phyloP scores from a whole-genome alignment of 2,329 filamentous ascomycete species.

The Aspergillus sp. region DNA sequence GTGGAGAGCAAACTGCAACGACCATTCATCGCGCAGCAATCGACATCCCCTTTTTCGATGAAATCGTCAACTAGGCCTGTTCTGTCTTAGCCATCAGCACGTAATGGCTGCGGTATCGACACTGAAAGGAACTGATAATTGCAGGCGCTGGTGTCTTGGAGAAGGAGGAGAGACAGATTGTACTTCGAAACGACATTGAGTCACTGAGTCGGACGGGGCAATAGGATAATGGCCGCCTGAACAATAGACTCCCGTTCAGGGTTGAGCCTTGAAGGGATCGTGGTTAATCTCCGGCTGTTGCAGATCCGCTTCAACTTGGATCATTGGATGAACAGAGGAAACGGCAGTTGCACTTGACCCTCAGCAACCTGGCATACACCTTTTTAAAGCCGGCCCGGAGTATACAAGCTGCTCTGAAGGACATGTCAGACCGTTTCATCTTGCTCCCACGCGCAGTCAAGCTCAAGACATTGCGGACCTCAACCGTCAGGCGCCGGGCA shows the following conservation, averaged over 20 bases:
- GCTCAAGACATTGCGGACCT: background rate
- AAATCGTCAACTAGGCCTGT: conserved; percentile 6
- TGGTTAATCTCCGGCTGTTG: conserved; percentile 21
- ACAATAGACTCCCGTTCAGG: background rate
- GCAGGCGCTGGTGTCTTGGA: background rate
- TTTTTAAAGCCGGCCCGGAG: background rate
- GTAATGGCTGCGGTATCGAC: background rate
- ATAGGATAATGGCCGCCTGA: background rate
- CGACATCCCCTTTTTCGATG: conserved; percentile 21
- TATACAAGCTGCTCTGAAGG: background rate
- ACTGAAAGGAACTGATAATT: conserved; percentile 1
- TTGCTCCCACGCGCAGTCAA: background rate
- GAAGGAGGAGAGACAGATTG: background rate
- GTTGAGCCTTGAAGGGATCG: background rate
- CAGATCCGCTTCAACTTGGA: conserved; percentile 18
- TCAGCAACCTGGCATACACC: background rate
- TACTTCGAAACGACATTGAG: background rate
- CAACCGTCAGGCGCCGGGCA: background rate
- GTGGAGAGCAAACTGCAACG: conserved; percentile 9
- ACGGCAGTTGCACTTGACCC: background rate
- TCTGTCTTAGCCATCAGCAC: conserved; percentile 6
- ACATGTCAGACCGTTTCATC: background rate
- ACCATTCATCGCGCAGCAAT: conserved; percentile 18
- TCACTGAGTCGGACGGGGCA: background rate
- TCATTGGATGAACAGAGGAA: background rate